Conservation (phyloP, 345 rosid species). For the Aquilaria malaccensis region DNA sequence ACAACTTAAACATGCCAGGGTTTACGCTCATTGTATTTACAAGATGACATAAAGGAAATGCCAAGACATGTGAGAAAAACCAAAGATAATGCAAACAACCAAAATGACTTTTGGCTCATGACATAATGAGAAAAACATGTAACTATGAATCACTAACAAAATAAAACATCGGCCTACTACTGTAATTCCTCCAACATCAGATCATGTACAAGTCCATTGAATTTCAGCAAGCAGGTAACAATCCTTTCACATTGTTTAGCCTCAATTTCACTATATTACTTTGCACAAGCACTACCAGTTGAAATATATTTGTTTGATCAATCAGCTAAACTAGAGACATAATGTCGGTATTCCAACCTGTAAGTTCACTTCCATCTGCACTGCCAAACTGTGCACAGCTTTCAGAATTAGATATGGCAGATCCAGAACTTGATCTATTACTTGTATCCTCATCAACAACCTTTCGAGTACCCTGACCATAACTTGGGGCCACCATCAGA, state of each 20-base stretch:
- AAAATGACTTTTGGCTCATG: too few relatives aligned
- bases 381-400: conserved; percentile 82
- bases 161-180: too few relatives aligned
- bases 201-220: neutral
- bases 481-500: conserved; percentile 29
- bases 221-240: neutral
- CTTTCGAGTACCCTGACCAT: conserved; percentile 40
- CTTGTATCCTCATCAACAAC: conserved; percentile 65
- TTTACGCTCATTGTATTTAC: too few relatives aligned
- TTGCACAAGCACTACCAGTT: neutral
- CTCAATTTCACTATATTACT: neutral
- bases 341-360: conserved; percentile 37
- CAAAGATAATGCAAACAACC: neutral
- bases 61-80: too few relatives aligned
- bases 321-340: neutral
- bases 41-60: too few relatives aligned
- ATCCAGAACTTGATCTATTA: conserved; percentile 88
- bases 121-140: neutral
- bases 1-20: too few relatives aligned
- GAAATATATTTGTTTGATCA: neutral
- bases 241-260: neutral
- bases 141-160: too few relatives aligned
- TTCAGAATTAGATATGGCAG: conserved; percentile 87
- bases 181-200: neutral
- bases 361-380: conserved; percentile 72